Evolutionary conservation across 176 grass and related monocot genomes (phyloP).

Genomic region (Bothriochloa decipiens): DNA sequence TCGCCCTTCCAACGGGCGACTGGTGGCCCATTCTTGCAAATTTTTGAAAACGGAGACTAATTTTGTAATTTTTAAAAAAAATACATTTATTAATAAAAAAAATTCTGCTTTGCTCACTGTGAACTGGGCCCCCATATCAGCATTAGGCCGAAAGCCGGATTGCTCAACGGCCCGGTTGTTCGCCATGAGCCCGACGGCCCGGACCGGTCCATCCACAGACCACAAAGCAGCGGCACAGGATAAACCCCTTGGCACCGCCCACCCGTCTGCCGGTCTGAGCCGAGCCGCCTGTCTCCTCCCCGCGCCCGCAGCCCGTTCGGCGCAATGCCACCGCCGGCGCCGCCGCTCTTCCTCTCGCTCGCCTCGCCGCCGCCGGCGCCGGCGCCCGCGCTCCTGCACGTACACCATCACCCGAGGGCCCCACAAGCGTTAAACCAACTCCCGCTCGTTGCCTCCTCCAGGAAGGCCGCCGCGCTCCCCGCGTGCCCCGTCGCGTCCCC

Average conservation of each 20-base stretch:
- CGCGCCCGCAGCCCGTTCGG: slow-evolving; percentile 41
- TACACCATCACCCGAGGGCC: neutral
- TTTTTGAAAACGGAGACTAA: no score
- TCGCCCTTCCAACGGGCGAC: no score
- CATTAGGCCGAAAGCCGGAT: neutral
- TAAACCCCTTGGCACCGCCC: slow-evolving; percentile 1
- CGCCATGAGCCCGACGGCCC: slow-evolving; percentile 12
- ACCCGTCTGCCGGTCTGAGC: neutral
- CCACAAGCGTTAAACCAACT: no score
- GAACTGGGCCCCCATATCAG: no score
- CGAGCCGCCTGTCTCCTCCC: neutral
- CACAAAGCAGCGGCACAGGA: slow-evolving; percentile 15
- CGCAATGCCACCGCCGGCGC: slow-evolving; percentile 52
- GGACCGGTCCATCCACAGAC: neutral
- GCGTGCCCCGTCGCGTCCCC: slow-evolving; percentile 34
- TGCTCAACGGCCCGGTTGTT: neutral
- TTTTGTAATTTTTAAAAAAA: no score
- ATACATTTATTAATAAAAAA: no score
- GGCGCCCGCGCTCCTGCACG: neutral
- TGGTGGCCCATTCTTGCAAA: no score
- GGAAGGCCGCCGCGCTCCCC: neutral
- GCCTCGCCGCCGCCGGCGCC: slow-evolving; percentile 10
- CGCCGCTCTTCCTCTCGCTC: slow-evolving; percentile 55
- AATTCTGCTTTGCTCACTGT: no score
- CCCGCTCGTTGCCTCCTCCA: no score